Conservation (phyloP, 225 moss, liverwort and hornwort species). For the Sphagnum tenellum region DNA sequence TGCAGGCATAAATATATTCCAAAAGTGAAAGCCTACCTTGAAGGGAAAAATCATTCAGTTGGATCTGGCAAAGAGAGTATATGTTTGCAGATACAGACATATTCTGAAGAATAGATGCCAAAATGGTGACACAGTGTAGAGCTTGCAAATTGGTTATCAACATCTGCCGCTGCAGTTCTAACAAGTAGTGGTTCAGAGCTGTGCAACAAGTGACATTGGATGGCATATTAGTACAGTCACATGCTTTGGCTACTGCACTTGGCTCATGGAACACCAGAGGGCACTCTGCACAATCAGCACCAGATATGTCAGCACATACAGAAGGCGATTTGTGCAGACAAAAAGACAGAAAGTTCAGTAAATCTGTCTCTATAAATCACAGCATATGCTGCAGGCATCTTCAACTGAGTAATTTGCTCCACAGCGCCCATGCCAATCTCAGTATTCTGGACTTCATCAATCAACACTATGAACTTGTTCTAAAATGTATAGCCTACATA, state of each 20-base stretch:
- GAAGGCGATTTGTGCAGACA: no score
- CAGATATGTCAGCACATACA: no score
- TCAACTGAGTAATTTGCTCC: no score
- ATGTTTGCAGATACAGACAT: conserved; percentile 64
- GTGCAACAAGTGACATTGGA: conserved; percentile 68
- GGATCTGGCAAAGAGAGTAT: conserved; percentile 63
- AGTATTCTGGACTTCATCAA: no score
- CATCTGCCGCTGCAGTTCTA: conserved; percentile 81
- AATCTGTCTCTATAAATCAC: no score
- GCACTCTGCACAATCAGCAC: conserved; percentile 46
- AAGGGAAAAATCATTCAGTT: conserved; percentile 84
- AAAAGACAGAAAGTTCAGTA: no score
- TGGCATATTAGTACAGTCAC: conserved; percentile 44
- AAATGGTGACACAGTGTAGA: conserved; percentile 62
- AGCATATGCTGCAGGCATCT: no score
- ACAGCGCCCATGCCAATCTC: no score
- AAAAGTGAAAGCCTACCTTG: conserved; percentile 41
- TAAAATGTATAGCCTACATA: no score
- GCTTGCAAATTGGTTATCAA: conserved; percentile 91
- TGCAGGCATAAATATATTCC: no score
- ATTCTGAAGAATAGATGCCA: conserved; percentile 53
- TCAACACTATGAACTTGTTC: no score
- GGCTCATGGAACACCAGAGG: conserved; percentile 74
- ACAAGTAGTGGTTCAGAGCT: conserved; percentile 54
- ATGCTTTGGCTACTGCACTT: conserved; percentile 48